Conservation (phyloP, 768 basidiomycete genomes). For the Tephrocybe sp. region DNA sequence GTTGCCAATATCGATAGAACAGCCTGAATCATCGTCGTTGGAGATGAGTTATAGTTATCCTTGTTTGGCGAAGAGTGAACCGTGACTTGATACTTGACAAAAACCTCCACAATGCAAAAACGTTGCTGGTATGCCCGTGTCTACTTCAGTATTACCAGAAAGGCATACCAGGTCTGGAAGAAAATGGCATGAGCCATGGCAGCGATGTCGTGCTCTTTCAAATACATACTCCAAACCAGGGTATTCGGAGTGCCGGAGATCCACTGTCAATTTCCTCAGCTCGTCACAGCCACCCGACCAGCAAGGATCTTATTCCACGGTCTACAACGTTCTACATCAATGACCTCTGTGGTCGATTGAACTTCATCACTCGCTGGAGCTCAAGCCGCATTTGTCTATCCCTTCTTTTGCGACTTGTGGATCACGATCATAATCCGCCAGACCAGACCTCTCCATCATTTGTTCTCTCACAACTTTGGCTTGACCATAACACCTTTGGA, state of each 20-base stretch:
- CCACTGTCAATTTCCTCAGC: slow-evolving; percentile 3
- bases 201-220: background rate
- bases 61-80: too few species aligned
- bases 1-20: too few species aligned
- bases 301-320: slow-evolving; percentile 18
- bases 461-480: slow-evolving; percentile 14
- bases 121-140: too few species aligned
- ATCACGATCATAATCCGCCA: slow-evolving; percentile 19
- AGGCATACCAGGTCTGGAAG: too few species aligned
- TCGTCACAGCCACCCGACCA: slow-evolving; percentile 14
- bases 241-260: slow-evolving; percentile 5
- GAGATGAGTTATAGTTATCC: too few species aligned
- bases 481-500: slow-evolving; percentile 13
- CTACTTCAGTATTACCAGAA: too few species aligned
- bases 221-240: background rate
- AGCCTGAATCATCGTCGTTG: background rate
- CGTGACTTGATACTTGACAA: too few species aligned
- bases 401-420: slow-evolving; percentile 11
- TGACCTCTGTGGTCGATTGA: slow-evolving; percentile 9
- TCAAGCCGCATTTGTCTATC: slow-evolving; percentile 18
- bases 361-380: slow-evolving; percentile 15
- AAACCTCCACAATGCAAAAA: too few species aligned
- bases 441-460: slow-evolving; percentile 21
- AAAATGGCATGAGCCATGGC: too few species aligned
- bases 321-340: slow-evolving; percentile 16